Evolutionary conservation across 768 basidiomycete species (phyloP).

Genomic region (Boletus patriciae): DNA sequence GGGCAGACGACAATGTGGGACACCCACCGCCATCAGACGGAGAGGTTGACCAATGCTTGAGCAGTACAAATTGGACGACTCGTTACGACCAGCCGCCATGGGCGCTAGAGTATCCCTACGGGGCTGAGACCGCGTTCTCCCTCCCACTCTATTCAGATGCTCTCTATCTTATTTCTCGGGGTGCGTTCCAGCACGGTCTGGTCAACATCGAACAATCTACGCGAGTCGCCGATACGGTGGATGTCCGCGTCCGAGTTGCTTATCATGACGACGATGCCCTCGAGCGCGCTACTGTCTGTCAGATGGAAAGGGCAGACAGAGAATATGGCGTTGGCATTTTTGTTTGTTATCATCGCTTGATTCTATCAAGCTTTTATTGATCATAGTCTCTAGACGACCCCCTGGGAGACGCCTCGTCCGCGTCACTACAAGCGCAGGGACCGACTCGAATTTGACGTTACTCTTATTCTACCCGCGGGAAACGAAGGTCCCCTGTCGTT

Average conservation of each 20-base stretch:
- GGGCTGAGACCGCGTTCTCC: constrained; percentile 28
- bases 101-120: constrained; percentile 19
- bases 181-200: constrained; percentile 27
- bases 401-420: not conserved
- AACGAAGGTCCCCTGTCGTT: constrained; percentile 31
- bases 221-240: constrained; percentile 26
- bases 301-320: constrained; percentile 22
- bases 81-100: constrained; percentile 27
- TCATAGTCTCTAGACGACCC: constrained; percentile 32
- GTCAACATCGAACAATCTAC: constrained; percentile 33
- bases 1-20: not conserved
- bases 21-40: not conserved
- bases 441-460: constrained; percentile 36
- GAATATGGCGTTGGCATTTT: constrained; percentile 36
- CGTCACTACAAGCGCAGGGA: constrained; percentile 6
- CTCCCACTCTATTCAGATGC: constrained; percentile 33
- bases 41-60: constrained; percentile 13
- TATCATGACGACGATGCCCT: constrained; percentile 20
- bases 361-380: not conserved
- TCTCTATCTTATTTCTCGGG: constrained; percentile 33
- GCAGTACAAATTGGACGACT: constrained; percentile 22
- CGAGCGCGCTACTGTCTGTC: constrained; percentile 31
- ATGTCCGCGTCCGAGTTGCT: constrained; percentile 30
- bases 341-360: constrained; percentile 20
- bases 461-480: constrained; percentile 38